phyloP scores from a whole-genome alignment of 495 filamentous ascomycete species.

The Neurospora sp. region DNA sequence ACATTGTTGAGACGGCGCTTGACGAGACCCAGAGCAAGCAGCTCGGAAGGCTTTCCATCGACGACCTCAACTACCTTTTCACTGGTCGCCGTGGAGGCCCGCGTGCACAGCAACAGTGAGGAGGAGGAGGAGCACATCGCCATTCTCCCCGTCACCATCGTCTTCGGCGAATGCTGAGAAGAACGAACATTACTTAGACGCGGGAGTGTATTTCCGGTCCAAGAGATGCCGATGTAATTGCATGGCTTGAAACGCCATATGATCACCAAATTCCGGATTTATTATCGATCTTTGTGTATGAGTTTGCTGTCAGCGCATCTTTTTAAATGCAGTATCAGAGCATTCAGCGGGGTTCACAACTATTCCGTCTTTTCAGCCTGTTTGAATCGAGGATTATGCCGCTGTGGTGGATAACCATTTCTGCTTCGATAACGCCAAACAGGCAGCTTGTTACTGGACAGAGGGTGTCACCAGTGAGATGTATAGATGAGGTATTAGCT shows the following conservation, averaged over 20 bases:
- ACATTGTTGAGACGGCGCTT: conserved; percentile 68
- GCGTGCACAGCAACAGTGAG: neutral
- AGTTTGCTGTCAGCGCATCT: neutral
- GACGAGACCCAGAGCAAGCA: conserved; percentile 65
- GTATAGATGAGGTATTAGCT: neutral
- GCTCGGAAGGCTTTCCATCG: conserved; percentile 49
- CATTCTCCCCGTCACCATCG: neutral
- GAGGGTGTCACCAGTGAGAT: neutral
- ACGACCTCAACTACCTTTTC: conserved; percentile 66
- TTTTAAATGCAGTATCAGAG: neutral
- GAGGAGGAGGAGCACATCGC: neutral
- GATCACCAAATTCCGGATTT: neutral
- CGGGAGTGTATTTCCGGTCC: neutral
- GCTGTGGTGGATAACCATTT: neutral
- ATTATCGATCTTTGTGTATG: neutral
- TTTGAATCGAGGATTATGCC: neutral
- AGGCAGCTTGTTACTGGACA: neutral
- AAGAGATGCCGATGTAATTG: neutral
- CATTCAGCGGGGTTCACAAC: neutral
- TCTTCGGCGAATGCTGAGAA: neutral
- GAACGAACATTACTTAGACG: neutral
- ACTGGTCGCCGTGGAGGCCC: conserved; percentile 22
- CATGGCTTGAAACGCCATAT: neutral
- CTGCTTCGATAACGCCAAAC: neutral
- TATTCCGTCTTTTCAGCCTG: neutral